Base-by-base conservation (phyloP, 768 basidiomycete species). In the Peribolospora baueri region DNA sequence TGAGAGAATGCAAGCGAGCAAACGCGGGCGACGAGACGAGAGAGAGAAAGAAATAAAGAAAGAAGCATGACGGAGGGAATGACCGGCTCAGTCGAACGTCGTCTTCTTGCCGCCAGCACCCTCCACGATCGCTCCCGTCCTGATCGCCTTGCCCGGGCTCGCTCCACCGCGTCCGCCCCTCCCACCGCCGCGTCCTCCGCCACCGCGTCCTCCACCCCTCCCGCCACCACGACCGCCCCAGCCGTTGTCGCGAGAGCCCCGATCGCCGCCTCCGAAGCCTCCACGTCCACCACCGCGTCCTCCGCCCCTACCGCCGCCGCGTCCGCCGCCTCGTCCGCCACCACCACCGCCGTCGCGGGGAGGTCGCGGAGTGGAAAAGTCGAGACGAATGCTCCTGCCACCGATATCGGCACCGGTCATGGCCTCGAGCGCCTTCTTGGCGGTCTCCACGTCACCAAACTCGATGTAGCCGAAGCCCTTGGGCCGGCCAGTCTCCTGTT, bases 391-490 rank as follows among this genome's bases (percentile, higher is more conserved):
- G 39, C 69, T 61, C 52, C 93, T 77, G 5, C 91, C 91, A 41
- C 79, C 82, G 51, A 93, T 73, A 57, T 88, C 84, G 56, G 71
- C 68, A 41, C 84, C 83, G 10, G 60, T 36, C 13, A 59, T 58
- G 10, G 54, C 54, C 37, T 51, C 76, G 57, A 78, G 76, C 3
- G 91, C 91, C 65, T 79, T 80, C 70, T 79, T 80, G 8, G 93
- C 84, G 54, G 75, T 70, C 38, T 79, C 82, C 45, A 85, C 63
- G 61, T 81, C 79, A 60, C 80, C 76, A 68, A 90, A 93, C 68
- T 95, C 87, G 64, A 98, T 83, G 69, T 97, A 97, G 25, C 80
- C 93, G 68, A 91, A 97, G 63, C 93, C 93, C 69, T 95, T 97
- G 49, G 84, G 80, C 58, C 73, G 75, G 39, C 87, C 88, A 5